Percentiles rank a stretch among this genome's conserved stretches.
Conservation (phyloP, 257 asterid species). For the Thymus quinquecostatus region DNA sequence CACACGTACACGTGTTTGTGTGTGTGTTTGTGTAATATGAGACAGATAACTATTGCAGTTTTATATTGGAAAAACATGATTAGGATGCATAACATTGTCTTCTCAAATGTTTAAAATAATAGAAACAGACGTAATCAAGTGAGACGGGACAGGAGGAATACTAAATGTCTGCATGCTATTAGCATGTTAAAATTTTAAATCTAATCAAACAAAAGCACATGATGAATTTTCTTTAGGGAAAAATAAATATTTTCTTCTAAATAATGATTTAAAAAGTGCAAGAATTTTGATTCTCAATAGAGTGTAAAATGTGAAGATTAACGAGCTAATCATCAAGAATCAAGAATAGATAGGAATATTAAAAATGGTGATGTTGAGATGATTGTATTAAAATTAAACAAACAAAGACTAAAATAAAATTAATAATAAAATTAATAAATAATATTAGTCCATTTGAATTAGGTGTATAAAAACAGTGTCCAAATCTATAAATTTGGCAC, state of each 20-base stretch:
- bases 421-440: neutral
- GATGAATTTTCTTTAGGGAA: too few species aligned
- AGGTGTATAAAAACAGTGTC: constrained; percentile 25
- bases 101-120: too few species aligned
- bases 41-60: neutral
- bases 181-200: too few species aligned
- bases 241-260: too few species aligned
- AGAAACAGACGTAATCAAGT: too few species aligned
- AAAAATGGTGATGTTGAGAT: neutral
- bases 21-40: constrained; percentile 8
- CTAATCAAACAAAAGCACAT: too few species aligned
- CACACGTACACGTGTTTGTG: neutral
- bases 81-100: neutral
- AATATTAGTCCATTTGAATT: constrained; percentile 20
- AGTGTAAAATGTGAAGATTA: constrained; percentile 5
- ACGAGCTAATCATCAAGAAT: neutral
- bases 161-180: too few species aligned
- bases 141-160: too few species aligned
- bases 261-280: too few species aligned
- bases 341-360: neutral
- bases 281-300: neutral
- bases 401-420: constrained; percentile 29
- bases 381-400: neutral
- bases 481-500: constrained; percentile 50
- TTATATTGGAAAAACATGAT: constrained; percentile 1